Percentiles rank a stretch among this genome's conserved stretches.
Evolutionary conservation across 2,329 filamentous ascomycete genomes (phyloP).

Genomic region (Penicillium sp.): DNA sequence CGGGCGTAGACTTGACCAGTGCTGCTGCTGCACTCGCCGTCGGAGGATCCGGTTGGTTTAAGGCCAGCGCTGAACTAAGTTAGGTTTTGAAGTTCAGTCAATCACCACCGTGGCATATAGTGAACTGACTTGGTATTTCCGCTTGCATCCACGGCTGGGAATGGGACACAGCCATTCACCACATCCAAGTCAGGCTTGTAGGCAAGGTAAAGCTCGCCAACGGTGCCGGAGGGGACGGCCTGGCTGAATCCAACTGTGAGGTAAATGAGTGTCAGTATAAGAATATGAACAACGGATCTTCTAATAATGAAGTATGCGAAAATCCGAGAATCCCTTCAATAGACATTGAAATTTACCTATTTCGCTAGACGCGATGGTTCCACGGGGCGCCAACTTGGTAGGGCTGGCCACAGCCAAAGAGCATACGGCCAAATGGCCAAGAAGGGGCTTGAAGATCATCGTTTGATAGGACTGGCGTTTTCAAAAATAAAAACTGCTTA

Average conservation of each 20-base stretch:
- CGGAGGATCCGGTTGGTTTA: slow-evolving; percentile 41
- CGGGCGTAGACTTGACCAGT: slow-evolving; percentile 57
- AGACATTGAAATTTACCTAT: slow-evolving; percentile 32
- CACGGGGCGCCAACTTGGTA: slow-evolving; percentile 32
- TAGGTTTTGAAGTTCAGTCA: background rate
- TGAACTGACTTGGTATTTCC: slow-evolving; percentile 59
- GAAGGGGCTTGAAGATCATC: slow-evolving; percentile 12
- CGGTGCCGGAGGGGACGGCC: slow-evolving; percentile 52
- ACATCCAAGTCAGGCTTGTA: slow-evolving; percentile 61
- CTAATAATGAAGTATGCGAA: background rate
- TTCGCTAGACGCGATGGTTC: slow-evolving; percentile 47
- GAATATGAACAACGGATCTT: fast-evolving
- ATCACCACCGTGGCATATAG: background rate
- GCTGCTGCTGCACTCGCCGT: slow-evolving; percentile 46
- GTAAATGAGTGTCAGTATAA: background rate
- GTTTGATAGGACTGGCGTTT: background rate
- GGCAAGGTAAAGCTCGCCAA: slow-evolving; percentile 54
- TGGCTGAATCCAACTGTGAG: slow-evolving; percentile 53
- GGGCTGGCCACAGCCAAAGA: slow-evolving; percentile 2
- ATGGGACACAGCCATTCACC: slow-evolving; percentile 63
- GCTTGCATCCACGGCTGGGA: slow-evolving; percentile 60
- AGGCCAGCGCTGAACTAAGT: slow-evolving; percentile 47
- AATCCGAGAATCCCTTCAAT: background rate
- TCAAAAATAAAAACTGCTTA: too few relatives aligned
- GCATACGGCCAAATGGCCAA: slow-evolving; percentile 7